Percentiles rank a stretch among this genome's conserved stretches.
Evolutionary conservation across 441 rosid species (phyloP).

Genomic region (Corymbia calophylla): DNA sequence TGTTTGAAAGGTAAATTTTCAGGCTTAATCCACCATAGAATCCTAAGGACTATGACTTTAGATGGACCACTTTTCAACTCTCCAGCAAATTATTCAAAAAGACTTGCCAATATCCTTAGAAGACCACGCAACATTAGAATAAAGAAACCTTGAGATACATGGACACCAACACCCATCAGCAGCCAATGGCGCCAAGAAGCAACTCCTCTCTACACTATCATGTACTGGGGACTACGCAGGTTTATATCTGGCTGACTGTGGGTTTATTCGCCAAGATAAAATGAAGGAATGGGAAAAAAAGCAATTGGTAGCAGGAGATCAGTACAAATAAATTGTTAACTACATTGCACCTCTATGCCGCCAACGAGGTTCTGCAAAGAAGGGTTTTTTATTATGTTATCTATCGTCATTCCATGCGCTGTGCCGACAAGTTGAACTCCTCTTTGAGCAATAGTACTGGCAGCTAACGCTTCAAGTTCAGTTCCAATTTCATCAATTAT

Average conservation of each 20-base stretch:
- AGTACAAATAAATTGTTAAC: neutral
- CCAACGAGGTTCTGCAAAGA: conserved; percentile 87
- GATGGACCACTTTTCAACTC: neutral
- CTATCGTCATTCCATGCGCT: conserved; percentile 93
- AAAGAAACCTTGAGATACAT: neutral
- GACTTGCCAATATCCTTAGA: neutral
- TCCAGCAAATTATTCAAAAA: neutral
- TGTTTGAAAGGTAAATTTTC: conserved; percentile 19
- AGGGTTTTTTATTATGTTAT: conserved; percentile 84
- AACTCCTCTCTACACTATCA: neutral
- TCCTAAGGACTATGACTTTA: neutral
- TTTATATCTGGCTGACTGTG: neutral
- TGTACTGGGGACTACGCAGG: neutral
- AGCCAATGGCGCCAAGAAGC: neutral
- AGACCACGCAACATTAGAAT: neutral
- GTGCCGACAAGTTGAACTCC: conserved; percentile 97
- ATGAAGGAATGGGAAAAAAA: neutral
- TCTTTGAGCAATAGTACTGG: conserved; percentile 94
- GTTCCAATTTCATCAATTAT: conserved; percentile 95
- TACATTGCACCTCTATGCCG: conserved; percentile 68
- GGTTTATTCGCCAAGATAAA: neutral
- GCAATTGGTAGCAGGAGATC: neutral
- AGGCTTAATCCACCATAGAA: neutral
- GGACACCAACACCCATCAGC: neutral
- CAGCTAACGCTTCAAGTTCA: conserved; percentile 95